A percentile compares a stretch with the other conserved stretches of the same genome.
phyloP scores from a whole-genome alignment of 345 rosid species.

The Arabidopsis thaliana region TAIR10.1 NC_003076.8:25791001-25791500 shows the following conservation, averaged over 20 bases:
- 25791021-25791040: constrained; percentile 28
- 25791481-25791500: neutral
- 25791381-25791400: neutral
- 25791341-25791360: neutral
- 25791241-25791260: neutral
- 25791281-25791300: neutral
- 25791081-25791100: constrained; percentile 43
- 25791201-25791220: constrained; percentile 6
- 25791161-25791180: constrained; percentile 1
- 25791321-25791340: neutral
- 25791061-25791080: neutral
- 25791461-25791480: neutral
- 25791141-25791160: constrained; percentile 5
- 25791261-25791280: constrained; percentile 18
- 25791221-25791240: neutral
- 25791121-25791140: constrained; percentile 43
- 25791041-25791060: neutral
- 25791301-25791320: neutral
- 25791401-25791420: neutral
- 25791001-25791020: constrained; percentile 41
- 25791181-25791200: too few relatives aligned
- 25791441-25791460: too few relatives aligned
- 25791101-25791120: constrained; percentile 24
- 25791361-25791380: neutral
- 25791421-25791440: neutral